A percentile compares a stretch with the other conserved stretches of the same genome.
phyloP scores from a whole-genome alignment of 371 early-diverging fungal species.

The Mucor sp. region DNA sequence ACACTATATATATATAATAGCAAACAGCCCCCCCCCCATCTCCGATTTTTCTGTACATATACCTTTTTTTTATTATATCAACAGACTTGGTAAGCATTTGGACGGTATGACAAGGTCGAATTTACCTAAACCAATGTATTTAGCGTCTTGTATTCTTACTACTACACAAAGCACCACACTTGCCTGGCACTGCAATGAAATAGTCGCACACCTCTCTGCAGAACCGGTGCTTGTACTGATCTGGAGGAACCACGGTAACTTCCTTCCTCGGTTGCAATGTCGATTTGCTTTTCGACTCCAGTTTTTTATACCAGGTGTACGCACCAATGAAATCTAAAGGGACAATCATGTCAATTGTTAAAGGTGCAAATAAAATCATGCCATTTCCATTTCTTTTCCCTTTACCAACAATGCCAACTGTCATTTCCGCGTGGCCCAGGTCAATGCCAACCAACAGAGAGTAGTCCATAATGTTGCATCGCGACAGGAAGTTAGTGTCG shows the following conservation, averaged over 20 bases:
- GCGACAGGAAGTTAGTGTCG: conserved; percentile 85
- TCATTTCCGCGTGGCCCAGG: conserved; percentile 73
- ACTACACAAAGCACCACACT: neutral
- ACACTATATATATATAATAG: no score
- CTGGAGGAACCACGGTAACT: conserved; percentile 91
- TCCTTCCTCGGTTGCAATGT: conserved; percentile 72
- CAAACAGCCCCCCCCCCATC: neutral
- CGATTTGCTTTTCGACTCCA: conserved; percentile 92
- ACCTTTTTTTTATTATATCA: conserved; percentile 9
- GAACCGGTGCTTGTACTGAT: conserved; percentile 87
- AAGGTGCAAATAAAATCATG: conserved; percentile 6
- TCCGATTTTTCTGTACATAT: neutral
- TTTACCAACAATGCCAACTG: conserved; percentile 86
- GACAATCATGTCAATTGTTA: neutral
- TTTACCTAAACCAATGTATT: conserved; percentile 24
- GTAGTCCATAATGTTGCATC: conserved; percentile 93
- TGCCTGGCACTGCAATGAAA: conserved; percentile 79
- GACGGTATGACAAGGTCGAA: conserved; percentile 26
- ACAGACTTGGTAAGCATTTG: conserved; percentile 9
- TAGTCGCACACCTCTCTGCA: conserved; percentile 83
- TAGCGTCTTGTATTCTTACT: no score
- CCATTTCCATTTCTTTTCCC: neutral
- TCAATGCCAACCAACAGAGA: conserved; percentile 90
- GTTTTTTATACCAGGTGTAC: conserved; percentile 93
- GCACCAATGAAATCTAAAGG: conserved; percentile 88